Evolutionary conservation across 768 basidiomycete genomes (phyloP), one percentile per base, ranked within the genome.

Genomic region (Serendipita sp.): DNA sequence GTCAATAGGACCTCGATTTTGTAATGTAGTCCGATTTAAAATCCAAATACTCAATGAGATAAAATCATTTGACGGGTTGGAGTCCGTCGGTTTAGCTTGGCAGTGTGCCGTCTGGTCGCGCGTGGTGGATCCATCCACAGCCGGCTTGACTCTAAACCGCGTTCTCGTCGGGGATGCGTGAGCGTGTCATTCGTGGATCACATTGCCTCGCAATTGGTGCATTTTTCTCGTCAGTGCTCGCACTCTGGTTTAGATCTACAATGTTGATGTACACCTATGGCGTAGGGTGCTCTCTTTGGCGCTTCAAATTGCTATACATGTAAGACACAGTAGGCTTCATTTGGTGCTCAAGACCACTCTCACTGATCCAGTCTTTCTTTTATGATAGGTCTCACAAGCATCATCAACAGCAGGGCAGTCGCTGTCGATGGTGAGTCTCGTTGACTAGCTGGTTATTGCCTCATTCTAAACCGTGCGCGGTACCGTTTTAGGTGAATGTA

Each of bases 271-370:
- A n/a, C n/a, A n/a, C n/a, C n/a, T n/a, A n/a, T 58, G 5, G 24
- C 9, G 13, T 28, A 58, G 53, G 24, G 30, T 58, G 17, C 26
- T 58, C n/a, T 58, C 53, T 9, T 31, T 58, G 11, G 31, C 28
- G 17, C 53, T 58, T 31, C 53, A 58, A 58, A 58, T 58, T 33
- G 53, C 53, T n/a, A 34, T 58, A 5, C 53, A 58, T 58, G 53
- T 58, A 34, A 34, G 24, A 22, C n/a, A n/a, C n/a, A n/a, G n/a
- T n/a, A n/a, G n/a, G n/a, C n/a, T n/a, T n/a, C n/a, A n/a, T n/a
- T n/a, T n/a, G n/a, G n/a, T 9, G 20, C 7, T 22, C 28, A 22
- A 22, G 17, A 5, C 20, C 5, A 50, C 45, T 0, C 45, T 20
- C 42, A 13, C 42, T 20, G 17, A 50, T 22, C 45, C 28, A 28